Conservation (phyloP, 345 rosid species). For the Passiflora organensis region DNA sequence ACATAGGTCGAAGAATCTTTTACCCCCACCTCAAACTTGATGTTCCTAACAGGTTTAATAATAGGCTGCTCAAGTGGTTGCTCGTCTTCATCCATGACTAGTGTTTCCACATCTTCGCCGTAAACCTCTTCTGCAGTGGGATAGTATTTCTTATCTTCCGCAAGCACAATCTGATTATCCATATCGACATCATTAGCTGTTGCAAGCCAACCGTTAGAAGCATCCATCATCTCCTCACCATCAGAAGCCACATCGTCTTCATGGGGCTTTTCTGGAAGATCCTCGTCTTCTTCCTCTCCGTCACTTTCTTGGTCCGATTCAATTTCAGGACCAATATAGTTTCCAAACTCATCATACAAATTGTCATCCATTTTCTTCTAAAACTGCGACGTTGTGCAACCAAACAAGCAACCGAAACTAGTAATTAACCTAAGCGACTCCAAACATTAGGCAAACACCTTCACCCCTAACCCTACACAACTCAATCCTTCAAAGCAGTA, state of each 20-base stretch:
- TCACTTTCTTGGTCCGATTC: constrained; percentile 88
- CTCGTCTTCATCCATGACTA: constrained; percentile 97
- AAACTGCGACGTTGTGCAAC: constrained; percentile 12
- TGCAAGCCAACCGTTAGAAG: constrained; percentile 78
- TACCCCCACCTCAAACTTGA: constrained; percentile 89
- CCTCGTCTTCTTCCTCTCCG: constrained; percentile 64
- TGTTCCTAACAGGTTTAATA: constrained; percentile 71
- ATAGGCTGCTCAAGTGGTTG: constrained; percentile 90
- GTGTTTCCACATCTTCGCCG: constrained; percentile 86
- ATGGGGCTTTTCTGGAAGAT: constrained; percentile 44
- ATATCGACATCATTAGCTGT: constrained; percentile 70
- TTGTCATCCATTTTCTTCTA: constrained; percentile 70
- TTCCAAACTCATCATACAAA: constrained; percentile 95
- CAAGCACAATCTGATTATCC: constrained; percentile 92
- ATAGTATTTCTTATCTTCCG: constrained; percentile 94
- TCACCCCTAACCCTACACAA: too few species aligned
- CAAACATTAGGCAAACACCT: too few species aligned
- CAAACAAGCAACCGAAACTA: too few species aligned
- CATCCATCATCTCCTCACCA: constrained; percentile 46
- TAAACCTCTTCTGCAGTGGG: constrained; percentile 98
- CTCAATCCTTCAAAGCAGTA: too few species aligned
- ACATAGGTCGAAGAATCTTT: constrained; percentile 90
- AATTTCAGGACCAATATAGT: constrained; percentile 94
- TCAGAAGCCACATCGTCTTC: constrained; percentile 56
- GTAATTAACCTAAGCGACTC: too few species aligned